Evolutionary conservation across 805 yeast species (phyloP).

Genomic region (Hanseniaspora nectarophila): DNA sequence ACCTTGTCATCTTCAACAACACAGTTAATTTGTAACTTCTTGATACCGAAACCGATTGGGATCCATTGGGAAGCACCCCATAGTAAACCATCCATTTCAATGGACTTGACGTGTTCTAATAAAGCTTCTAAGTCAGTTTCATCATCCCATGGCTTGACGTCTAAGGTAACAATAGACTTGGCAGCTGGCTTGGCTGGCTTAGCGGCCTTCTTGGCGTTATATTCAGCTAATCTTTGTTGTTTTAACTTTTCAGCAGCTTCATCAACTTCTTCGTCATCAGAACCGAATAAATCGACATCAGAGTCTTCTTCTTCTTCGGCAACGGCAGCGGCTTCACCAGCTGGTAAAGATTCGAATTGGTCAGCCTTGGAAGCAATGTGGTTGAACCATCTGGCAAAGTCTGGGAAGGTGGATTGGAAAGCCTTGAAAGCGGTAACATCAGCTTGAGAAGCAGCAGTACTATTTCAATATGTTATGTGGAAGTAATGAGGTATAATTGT

Average conservation of each 20-base stretch:
- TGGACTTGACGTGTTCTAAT: slow-evolving; percentile 71
- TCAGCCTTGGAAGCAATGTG: slow-evolving; percentile 89
- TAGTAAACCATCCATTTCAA: slow-evolving; percentile 81
- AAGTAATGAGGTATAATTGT: slow-evolving; percentile 15
- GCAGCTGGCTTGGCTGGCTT: slow-evolving; percentile 98
- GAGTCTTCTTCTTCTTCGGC: slow-evolving; percentile 73
- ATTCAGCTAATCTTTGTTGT: slow-evolving; percentile 95
- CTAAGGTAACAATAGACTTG: slow-evolving; percentile 90
- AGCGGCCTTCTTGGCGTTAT: slow-evolving; percentile 94
- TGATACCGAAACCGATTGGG: slow-evolving; percentile 98
- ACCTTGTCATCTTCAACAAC: slow-evolving; percentile 97
- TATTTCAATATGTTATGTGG: slow-evolving; percentile 22
- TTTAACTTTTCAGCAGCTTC: slow-evolving; percentile 94
- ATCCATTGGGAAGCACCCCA: slow-evolving; percentile 98
- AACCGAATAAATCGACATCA: slow-evolving; percentile 88
- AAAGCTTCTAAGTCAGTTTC: slow-evolving; percentile 90
- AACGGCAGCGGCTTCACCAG: slow-evolving; percentile 43
- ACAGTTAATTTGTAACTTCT: slow-evolving; percentile 95
- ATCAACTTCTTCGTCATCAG: slow-evolving; percentile 76
- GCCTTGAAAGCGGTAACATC: slow-evolving; percentile 91
- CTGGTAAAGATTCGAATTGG: slow-evolving; percentile 73
- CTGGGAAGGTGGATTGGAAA: slow-evolving; percentile 83
- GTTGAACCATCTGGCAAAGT: slow-evolving; percentile 96
- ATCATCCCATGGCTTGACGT: slow-evolving; percentile 99
- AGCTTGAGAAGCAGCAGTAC: slow-evolving; percentile 87